These are phyloP conservation scores for Hericium coralloides DNA, from an alignment of 768 basidiomycete species.

Conservation along the genomic window DNA sequence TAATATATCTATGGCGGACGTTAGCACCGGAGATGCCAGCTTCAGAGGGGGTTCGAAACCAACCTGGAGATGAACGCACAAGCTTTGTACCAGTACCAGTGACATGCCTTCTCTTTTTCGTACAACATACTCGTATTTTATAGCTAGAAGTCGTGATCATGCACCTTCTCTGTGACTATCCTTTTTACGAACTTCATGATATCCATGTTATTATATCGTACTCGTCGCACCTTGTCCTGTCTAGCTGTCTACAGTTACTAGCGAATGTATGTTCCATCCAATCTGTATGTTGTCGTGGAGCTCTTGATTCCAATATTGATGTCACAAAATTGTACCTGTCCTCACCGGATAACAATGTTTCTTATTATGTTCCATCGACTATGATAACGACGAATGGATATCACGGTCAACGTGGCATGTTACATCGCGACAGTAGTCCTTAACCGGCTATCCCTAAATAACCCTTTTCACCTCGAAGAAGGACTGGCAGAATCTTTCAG, in stretches of 20 bases:
- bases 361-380: too few relatives aligned
- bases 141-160: background rate
- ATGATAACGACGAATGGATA: too few relatives aligned
- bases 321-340: too few relatives aligned
- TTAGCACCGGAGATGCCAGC: conserved; percentile 31
- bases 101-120: background rate
- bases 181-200: too few relatives aligned
- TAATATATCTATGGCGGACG: conserved; percentile 36
- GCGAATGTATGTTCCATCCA: background rate
- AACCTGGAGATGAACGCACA: conserved; percentile 45
- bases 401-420: background rate
- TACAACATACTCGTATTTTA: background rate
- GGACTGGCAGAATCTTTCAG: conserved; percentile 34
- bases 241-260: background rate
- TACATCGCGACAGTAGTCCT: background rate
- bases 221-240: background rate
- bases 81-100: background rate
- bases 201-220: background rate
- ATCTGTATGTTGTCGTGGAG: too few relatives aligned
- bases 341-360: too few relatives aligned
- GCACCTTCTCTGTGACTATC: too few relatives aligned
- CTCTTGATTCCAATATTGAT: too few relatives aligned
- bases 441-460: conserved; percentile 35
- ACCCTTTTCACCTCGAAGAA: conserved; percentile 91
- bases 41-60: conserved; percentile 29